Base-by-base conservation (phyloP, 352 stramenopile genomes). In the Thraustochytrium striatum region DNA sequence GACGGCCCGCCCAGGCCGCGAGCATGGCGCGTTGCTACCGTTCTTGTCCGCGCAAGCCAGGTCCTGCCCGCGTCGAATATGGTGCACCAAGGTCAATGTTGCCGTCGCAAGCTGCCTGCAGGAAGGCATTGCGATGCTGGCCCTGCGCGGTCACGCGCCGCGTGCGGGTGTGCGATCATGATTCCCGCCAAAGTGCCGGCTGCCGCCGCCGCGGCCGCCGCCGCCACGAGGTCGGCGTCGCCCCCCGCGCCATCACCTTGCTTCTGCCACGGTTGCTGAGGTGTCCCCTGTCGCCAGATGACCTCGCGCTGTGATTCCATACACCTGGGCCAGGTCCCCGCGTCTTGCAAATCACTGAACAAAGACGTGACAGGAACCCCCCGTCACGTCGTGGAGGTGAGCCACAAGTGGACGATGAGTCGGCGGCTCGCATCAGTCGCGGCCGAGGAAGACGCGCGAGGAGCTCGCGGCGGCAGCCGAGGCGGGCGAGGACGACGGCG, bases 21-120 rank as follows among this genome's bases (percentile, higher is more conserved):
- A 75, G 41, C 65, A 75, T 75, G 32, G 52, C 16, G 65, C 65
- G 21, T 58, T 75, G 11, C 65, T 75, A 3, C 65, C 65, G 68
- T 75, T 75, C 9, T 75, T 75, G 25, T 75, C 65, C 5, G 65
- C 65, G 65, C 65, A 62, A 43, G 11, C 9, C 32, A 75, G 65
- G 25, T 62, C 65, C 25, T 43, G 16, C 7, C 44, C 44, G 39
- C 5, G 8, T 39, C 65, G 65, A 41, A 75, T 75, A 7, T 62
- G 44, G 25, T 62, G 30, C 3, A 61, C 65, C 16, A 75, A 38
- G 16, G 50, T 58, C 44, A 32, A 75, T 58, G 65, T 75, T 43
- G 9, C 65, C 65, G 36, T 75, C 65, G 39, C 65, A 75, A 21
- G 65, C 65, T 30, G 65, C 65, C 25, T 75, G 65, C 39, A 75